Percentiles rank a stretch among this genome's conserved stretches.
These are phyloP conservation scores for Dendrobium officinale DNA, from an alignment of 106 monocot genomes.

Conservation along the genomic window DNA sequence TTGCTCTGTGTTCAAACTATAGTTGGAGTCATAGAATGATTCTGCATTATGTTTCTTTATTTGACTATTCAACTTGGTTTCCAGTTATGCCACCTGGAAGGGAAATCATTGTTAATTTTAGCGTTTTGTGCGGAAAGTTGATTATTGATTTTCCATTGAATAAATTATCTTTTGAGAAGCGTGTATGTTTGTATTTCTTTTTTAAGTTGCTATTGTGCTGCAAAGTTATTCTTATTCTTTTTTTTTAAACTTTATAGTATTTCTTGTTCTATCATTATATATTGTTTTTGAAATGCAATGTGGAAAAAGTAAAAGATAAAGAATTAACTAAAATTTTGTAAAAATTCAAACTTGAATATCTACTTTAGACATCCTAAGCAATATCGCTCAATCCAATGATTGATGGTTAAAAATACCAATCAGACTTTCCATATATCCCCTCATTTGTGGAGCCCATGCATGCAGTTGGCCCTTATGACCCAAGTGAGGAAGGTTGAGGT, in stretches of 20 bases:
- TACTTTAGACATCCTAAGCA: not conserved
- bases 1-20: not conserved
- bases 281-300: not conserved
- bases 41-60: not conserved
- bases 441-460: not conserved
- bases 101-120: not conserved
- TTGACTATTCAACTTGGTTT: not conserved
- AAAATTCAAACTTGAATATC: not conserved
- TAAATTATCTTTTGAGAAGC: conserved; percentile 6
- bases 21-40: not conserved
- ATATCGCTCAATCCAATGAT: not conserved
- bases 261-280: not conserved
- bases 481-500: no score
- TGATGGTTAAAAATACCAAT: not conserved
- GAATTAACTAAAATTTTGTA: not conserved
- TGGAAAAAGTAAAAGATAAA: not conserved
- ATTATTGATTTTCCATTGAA: not conserved
- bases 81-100: not conserved
- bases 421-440: not conserved
- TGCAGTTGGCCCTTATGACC: no score
- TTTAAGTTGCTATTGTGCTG: not conserved
- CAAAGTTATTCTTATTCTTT: not conserved
- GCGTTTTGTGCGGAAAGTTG: not conserved
- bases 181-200: not conserved
- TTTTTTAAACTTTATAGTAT: not conserved